phyloP scores from a whole-genome alignment of 306 rosid species.

The Coriaria nepalensis region DNA sequence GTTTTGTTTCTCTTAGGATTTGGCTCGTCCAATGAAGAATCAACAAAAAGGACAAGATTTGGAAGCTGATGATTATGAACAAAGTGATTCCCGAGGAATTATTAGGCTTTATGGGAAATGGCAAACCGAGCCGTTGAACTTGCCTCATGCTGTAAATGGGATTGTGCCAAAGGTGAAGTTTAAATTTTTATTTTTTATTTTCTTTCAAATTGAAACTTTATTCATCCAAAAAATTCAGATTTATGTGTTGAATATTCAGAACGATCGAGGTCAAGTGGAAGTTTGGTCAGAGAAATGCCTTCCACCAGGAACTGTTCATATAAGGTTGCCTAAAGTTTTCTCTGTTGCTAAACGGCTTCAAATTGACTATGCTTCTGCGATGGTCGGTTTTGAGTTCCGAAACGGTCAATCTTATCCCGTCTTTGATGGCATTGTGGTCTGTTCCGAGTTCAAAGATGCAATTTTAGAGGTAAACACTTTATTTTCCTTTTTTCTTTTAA shows the following conservation, averaged over 20 bases:
- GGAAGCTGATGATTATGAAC: slow-evolving; percentile 44
- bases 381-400: slow-evolving; percentile 87
- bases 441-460: slow-evolving; percentile 71
- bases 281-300: slow-evolving; percentile 99
- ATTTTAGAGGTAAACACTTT: slow-evolving; percentile 52
- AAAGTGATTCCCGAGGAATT: slow-evolving; percentile 34
- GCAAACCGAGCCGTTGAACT: slow-evolving; percentile 72
- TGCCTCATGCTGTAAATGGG: slow-evolving; percentile 77
- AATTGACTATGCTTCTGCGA: slow-evolving; percentile 89
- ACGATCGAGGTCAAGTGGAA: slow-evolving; percentile 81
- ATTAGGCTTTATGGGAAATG: slow-evolving; percentile 71
- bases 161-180: slow-evolving; percentile 69
- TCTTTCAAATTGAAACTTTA: not conserved
- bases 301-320: slow-evolving; percentile 85
- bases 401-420: slow-evolving; percentile 78
- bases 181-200: slow-evolving; percentile 2
- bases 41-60: slow-evolving; percentile 32
- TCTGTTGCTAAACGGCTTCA: slow-evolving; percentile 67
- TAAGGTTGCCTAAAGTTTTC: slow-evolving; percentile 62
- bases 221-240: too few relatives aligned
- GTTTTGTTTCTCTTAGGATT: slow-evolving; percentile 31
- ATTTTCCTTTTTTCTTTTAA: not conserved
- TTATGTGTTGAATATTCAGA: slow-evolving; percentile 31
- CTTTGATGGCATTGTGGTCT: slow-evolving; percentile 84
- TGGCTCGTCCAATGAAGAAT: slow-evolving; percentile 38